Percentiles rank a stretch among this genome's conserved stretches.
These are phyloP conservation scores for Fraxinus anomala DNA, from an alignment of 257 asterid genomes.

Conservation along the genomic window DNA sequence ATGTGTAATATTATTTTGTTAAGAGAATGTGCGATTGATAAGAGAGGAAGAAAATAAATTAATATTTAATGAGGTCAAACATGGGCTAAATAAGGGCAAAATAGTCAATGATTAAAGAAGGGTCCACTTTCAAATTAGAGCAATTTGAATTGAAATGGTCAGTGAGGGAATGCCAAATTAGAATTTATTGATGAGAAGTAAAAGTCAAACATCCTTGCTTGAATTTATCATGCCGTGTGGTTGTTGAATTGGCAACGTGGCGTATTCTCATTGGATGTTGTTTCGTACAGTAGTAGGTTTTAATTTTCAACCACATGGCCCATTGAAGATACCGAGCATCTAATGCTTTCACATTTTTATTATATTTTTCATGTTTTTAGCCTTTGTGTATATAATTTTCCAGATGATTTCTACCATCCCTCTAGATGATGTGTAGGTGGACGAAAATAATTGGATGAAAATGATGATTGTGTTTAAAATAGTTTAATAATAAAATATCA, in stretches of 20 bases:
- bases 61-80: too few species aligned
- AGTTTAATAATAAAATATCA: too few species aligned
- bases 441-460: too few species aligned
- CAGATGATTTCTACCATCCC: too few species aligned
- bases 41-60: too few species aligned
- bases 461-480: too few species aligned
- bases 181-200: neutral
- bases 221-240: constrained; percentile 30
- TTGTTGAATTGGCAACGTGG: constrained; percentile 36
- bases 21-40: too few species aligned
- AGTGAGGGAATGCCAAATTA: constrained; percentile 22
- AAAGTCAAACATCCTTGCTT: constrained; percentile 26
- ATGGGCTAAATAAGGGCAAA: constrained; percentile 16
- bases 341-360: constrained; percentile 29
- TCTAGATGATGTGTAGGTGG: too few species aligned
- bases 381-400: too few species aligned
- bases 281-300: neutral
- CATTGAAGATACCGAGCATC: constrained; percentile 41
- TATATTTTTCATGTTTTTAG: too few species aligned
- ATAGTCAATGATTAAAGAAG: constrained; percentile 16
- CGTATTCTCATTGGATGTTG: constrained; percentile 8
- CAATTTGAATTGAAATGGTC: constrained; percentile 44
- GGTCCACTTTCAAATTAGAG: constrained; percentile 14
- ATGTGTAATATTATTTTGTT: too few species aligned
- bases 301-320: constrained; percentile 34